Percentiles rank a stretch among this genome's conserved stretches.
phyloP scores from a whole-genome alignment of 129 eudicot species.

The Erigeron canadensis region DNA sequence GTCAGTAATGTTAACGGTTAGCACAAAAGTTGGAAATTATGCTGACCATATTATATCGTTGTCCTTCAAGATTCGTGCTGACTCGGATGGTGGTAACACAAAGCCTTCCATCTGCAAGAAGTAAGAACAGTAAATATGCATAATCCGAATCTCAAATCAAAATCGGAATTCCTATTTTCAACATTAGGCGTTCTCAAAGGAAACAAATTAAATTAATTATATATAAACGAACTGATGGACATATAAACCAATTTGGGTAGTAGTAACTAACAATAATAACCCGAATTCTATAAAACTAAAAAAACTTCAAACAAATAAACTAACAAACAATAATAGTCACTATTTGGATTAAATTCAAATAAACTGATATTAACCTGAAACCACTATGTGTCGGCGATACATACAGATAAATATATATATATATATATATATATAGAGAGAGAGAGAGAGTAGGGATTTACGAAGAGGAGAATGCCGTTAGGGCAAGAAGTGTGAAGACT shows the following conservation, averaged over 20 bases:
- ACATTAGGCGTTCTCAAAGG: neutral
- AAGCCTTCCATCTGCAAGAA: slow-evolving; percentile 68
- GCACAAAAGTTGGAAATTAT: slow-evolving; percentile 10
- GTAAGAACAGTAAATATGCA: neutral
- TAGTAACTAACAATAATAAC: no score
- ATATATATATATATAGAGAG: neutral
- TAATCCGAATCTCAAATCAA: neutral
- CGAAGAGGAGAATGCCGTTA: slow-evolving; percentile 69
- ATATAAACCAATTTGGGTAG: no score
- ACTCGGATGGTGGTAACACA: slow-evolving; percentile 87
- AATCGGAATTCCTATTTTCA: slow-evolving; percentile 4
- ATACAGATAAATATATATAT: no score
- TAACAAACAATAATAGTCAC: no score
- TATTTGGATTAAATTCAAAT: no score
- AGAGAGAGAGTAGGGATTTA: slow-evolving; percentile 21
- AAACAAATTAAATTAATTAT: no score
- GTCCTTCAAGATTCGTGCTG: slow-evolving; percentile 68
- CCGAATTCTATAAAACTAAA: no score
- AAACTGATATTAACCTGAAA: no score
- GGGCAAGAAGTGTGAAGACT: slow-evolving; percentile 62
- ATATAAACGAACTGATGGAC: no score
- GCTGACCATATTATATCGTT: slow-evolving; percentile 84
- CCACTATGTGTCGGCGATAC: no score
- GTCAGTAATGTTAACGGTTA: neutral
- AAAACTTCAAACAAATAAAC: no score